Conservation (phyloP, 768 basidiomycete species). For the Auricularia cornea region DNA sequence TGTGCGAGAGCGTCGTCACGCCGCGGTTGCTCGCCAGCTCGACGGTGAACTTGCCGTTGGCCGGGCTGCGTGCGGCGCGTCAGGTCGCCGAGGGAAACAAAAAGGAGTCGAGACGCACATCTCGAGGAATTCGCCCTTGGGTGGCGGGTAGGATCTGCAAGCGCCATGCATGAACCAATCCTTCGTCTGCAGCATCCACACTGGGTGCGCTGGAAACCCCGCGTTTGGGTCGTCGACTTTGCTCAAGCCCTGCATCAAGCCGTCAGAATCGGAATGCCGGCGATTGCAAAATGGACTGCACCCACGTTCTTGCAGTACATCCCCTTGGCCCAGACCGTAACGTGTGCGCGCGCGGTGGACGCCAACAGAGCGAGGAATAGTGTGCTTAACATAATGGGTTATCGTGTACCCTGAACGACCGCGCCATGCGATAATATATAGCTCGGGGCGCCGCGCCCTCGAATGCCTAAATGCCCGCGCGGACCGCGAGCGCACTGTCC, state of each 20-base stretch:
- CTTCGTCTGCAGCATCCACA: neutral
- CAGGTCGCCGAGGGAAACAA: neutral
- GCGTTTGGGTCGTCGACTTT: neutral
- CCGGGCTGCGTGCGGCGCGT: no score
- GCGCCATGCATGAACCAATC: conserved; percentile 2
- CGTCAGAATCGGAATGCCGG: neutral
- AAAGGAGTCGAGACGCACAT: neutral
- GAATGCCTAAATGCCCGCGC: no score
- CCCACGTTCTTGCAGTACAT: neutral
- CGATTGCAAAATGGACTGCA: neutral
- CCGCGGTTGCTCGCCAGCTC: conserved; percentile 4
- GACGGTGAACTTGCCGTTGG: conserved; percentile 3
- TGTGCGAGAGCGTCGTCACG: conserved; percentile 1
- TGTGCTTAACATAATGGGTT: no score
- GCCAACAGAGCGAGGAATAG: no score
- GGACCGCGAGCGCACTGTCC: no score
- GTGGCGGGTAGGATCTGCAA: conserved; percentile 5
- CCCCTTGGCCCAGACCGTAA: neutral
- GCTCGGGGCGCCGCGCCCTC: no score
- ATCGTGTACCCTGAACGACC: no score
- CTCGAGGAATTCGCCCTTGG: conserved; percentile 3
- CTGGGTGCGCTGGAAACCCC: neutral
- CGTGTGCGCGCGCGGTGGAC: neutral
- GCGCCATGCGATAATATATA: no score
- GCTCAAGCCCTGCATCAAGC: neutral